These are phyloP conservation scores for Calocybe indica DNA, from an alignment of 768 basidiomycete species.

Conservation along the genomic window DNA sequence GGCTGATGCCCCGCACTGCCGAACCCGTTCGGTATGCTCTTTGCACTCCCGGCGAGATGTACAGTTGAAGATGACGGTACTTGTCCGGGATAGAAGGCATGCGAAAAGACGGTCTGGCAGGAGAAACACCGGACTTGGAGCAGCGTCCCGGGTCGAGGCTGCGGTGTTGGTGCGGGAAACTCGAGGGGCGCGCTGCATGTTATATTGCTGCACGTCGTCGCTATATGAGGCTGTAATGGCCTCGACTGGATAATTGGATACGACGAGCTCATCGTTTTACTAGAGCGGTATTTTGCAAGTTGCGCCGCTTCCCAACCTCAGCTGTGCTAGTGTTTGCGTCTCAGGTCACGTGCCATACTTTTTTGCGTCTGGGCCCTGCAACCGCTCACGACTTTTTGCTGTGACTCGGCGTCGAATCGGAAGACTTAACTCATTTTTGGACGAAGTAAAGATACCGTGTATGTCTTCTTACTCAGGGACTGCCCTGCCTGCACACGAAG, in stretches of 20 bases:
- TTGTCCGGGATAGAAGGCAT: slow-evolving; percentile 66
- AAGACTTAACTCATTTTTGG: too few species aligned
- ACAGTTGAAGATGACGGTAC: slow-evolving; percentile 23
- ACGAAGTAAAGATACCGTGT: too few species aligned
- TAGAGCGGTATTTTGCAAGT: too few species aligned
- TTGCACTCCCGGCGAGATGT: slow-evolving; percentile 1
- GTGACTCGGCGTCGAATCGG: too few species aligned
- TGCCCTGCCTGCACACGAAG: background rate
- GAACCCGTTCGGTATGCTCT: slow-evolving; percentile 2
- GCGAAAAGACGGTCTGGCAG: slow-evolving; percentile 54
- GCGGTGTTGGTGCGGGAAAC: slow-evolving; percentile 59
- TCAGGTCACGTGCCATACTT: background rate
- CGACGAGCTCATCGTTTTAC: slow-evolving; percentile 36
- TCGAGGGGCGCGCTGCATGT: slow-evolving; percentile 53
- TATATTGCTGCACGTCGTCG: slow-evolving; percentile 48
- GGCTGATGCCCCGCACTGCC: slow-evolving; percentile 13
- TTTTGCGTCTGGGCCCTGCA: too few species aligned
- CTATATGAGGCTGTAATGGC: slow-evolving; percentile 60
- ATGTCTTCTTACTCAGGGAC: background rate
- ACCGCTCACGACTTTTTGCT: too few species aligned
- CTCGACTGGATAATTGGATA: slow-evolving; percentile 57
- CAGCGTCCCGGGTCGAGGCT: slow-evolving; percentile 48
- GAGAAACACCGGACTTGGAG: slow-evolving; percentile 67
- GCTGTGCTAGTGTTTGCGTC: background rate
- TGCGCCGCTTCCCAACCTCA: background rate